These are phyloP conservation scores for Ustilago trichophora DNA, from an alignment of 1,284 basidiomycete species.

Conservation along the genomic window DNA sequence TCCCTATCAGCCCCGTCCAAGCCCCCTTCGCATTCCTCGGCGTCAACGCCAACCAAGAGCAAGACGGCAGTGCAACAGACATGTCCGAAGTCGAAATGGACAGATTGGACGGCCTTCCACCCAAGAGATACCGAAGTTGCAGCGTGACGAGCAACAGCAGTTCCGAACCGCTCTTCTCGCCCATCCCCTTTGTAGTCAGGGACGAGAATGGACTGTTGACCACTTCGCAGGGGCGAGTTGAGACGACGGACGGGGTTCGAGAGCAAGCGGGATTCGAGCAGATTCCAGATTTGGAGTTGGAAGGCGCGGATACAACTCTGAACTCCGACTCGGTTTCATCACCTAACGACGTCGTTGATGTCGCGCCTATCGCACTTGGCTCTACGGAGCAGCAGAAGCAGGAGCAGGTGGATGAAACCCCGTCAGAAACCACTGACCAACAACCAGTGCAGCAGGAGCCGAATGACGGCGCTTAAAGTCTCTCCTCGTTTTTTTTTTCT, in stretches of 20 bases:
- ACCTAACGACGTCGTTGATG: slow-evolving; percentile 21
- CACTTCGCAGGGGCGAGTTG: no score
- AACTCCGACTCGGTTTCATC: background rate
- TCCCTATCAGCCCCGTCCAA: slow-evolving; percentile 38
- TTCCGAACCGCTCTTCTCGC: slow-evolving; percentile 40
- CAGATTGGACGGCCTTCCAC: slow-evolving; percentile 23
- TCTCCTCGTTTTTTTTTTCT: no score
- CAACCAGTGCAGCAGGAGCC: no score
- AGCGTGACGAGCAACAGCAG: background rate
- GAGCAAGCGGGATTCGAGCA: background rate
- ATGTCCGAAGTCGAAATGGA: slow-evolving; percentile 34
- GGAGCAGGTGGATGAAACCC: no score
- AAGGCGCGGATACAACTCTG: slow-evolving; percentile 28
- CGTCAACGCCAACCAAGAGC: slow-evolving; percentile 3
- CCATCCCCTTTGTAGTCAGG: slow-evolving; percentile 30
- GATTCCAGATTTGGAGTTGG: slow-evolving; percentile 32
- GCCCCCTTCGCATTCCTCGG: background rate
- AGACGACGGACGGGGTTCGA: background rate
- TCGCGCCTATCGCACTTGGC: background rate
- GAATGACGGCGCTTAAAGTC: no score
- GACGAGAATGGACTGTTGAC: slow-evolving; percentile 14
- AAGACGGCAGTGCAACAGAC: background rate
- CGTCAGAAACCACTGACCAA: no score
- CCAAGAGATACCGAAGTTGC: slow-evolving; percentile 5
- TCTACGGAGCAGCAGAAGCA: no score